A percentile compares a stretch with the other conserved stretches of the same genome.
phyloP scores from a whole-genome alignment of 495 filamentous ascomycete species.

The Glarea lozoyensis region DNA sequence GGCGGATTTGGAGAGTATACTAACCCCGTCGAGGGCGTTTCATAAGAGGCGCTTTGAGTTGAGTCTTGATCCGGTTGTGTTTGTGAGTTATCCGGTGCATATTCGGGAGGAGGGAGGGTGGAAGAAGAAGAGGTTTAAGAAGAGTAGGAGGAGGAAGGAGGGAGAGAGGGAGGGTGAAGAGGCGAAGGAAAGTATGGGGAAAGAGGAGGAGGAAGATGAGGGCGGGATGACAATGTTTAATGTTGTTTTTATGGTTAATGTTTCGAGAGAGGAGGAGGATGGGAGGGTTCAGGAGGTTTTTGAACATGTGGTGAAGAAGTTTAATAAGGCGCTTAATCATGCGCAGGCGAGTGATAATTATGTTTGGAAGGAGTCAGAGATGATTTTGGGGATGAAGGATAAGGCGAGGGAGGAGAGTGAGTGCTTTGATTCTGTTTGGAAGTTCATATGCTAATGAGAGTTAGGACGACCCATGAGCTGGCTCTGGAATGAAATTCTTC shows the following conservation, averaged over 20 bases:
- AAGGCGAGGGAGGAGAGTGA: slow-evolving; percentile 68
- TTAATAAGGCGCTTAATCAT: slow-evolving; percentile 81
- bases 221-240: slow-evolving; percentile 88
- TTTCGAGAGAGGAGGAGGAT: slow-evolving; percentile 66
- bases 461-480: slow-evolving; percentile 43
- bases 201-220: slow-evolving; percentile 30
- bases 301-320: slow-evolving; percentile 78
- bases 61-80: slow-evolving; percentile 72
- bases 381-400: slow-evolving; percentile 67
- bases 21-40: slow-evolving; percentile 71
- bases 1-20: slow-evolving; percentile 71
- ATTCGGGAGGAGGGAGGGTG: slow-evolving; percentile 78
- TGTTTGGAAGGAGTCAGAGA: slow-evolving; percentile 77
- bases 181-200: slow-evolving; percentile 17
- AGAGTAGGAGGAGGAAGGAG: slow-evolving; percentile 34
- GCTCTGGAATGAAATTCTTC: slow-evolving; percentile 62
- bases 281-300: slow-evolving; percentile 71
- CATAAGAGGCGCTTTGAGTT: slow-evolving; percentile 85
- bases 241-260: slow-evolving; percentile 82
- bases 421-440: slow-evolving; percentile 14
- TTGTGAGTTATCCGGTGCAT: slow-evolving; percentile 82
- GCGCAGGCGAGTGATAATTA: slow-evolving; percentile 82
- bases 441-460: slow-evolving; percentile 2
- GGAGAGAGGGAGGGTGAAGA: not conserved
- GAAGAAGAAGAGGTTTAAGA: slow-evolving; percentile 67